phyloP scores from a whole-genome alignment of 345 rosid genomes.

The Sonneratia caseolaris region DNA sequence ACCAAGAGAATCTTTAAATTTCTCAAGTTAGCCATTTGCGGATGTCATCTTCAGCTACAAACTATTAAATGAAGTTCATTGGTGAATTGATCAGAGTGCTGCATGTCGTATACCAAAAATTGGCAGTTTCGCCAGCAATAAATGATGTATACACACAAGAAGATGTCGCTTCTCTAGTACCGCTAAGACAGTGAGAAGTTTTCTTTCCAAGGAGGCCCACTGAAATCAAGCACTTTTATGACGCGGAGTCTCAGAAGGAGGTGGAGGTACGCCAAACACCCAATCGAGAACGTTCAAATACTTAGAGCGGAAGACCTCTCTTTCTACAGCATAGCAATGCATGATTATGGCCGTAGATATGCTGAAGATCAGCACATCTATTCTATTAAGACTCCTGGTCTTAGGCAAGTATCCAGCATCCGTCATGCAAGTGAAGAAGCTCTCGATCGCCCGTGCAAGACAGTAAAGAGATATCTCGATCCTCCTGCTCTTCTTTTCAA shows the following conservation, averaged over 20 bases:
- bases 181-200: neutral
- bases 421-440: slow-evolving; percentile 69
- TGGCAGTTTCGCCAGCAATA: neutral
- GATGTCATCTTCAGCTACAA: neutral
- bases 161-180: neutral
- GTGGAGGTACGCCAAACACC: slow-evolving; percentile 87
- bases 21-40: neutral
- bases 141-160: neutral
- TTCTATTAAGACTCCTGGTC: slow-evolving; percentile 50
- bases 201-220: neutral
- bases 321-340: slow-evolving; percentile 89
- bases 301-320: slow-evolving; percentile 91
- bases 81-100: neutral
- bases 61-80: neutral
- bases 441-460: slow-evolving; percentile 88
- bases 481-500: slow-evolving; percentile 91
- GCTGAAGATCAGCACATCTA: slow-evolving; percentile 79
- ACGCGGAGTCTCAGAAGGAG: slow-evolving; percentile 44
- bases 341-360: slow-evolving; percentile 78
- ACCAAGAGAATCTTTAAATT: neutral
- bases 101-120: neutral
- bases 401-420: slow-evolving; percentile 56
- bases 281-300: slow-evolving; percentile 88
- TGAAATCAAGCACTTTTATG: slow-evolving; percentile 14
- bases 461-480: slow-evolving; percentile 93